phyloP scores from a whole-genome alignment of 2,329 filamentous ascomycete species.

The Pseudogymnoascus sp. region DNA sequence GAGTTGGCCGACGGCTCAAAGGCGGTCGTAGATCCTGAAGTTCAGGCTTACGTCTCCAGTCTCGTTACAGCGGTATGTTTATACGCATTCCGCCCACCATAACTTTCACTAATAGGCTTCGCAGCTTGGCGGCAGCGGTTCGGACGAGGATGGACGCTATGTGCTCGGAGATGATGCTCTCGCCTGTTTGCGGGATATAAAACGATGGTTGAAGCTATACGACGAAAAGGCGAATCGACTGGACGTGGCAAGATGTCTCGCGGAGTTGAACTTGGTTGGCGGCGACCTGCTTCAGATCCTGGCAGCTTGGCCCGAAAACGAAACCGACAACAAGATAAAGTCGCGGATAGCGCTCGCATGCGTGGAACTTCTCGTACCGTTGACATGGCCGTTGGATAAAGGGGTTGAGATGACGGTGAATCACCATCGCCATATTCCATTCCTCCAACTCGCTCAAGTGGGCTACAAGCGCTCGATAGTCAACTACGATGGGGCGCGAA shows the following conservation, averaged over 20 bases:
- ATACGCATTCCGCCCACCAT: not conserved
- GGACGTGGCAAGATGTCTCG: slow-evolving; percentile 87
- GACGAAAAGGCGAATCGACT: slow-evolving; percentile 89
- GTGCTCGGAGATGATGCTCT: slow-evolving; percentile 87
- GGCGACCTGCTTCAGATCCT: slow-evolving; percentile 88
- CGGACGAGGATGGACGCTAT: slow-evolving; percentile 75
- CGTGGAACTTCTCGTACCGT: slow-evolving; percentile 80
- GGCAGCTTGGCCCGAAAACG: slow-evolving; percentile 68
- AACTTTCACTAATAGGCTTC: slow-evolving; percentile 18
- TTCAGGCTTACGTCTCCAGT: slow-evolving; percentile 87
- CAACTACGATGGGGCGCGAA: slow-evolving; percentile 68
- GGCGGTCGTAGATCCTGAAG: slow-evolving; percentile 78
- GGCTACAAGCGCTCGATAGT: slow-evolving; percentile 85
- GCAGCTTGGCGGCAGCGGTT: slow-evolving; percentile 77
- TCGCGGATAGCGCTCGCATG: slow-evolving; percentile 76
- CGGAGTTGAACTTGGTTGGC: slow-evolving; percentile 85
- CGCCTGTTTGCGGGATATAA: slow-evolving; percentile 85
- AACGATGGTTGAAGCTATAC: slow-evolving; percentile 90
- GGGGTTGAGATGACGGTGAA: slow-evolving; percentile 82
- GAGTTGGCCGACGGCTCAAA: slow-evolving; percentile 44
- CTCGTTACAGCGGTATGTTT: slow-evolving; percentile 74
- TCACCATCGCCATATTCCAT: slow-evolving; percentile 84
- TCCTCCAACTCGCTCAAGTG: slow-evolving; percentile 79
- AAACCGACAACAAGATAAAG: slow-evolving; percentile 65
- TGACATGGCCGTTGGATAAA: slow-evolving; percentile 89